Evolutionary conservation across 805 yeast species (phyloP).

Genomic region (Candida ponderosae): DNA sequence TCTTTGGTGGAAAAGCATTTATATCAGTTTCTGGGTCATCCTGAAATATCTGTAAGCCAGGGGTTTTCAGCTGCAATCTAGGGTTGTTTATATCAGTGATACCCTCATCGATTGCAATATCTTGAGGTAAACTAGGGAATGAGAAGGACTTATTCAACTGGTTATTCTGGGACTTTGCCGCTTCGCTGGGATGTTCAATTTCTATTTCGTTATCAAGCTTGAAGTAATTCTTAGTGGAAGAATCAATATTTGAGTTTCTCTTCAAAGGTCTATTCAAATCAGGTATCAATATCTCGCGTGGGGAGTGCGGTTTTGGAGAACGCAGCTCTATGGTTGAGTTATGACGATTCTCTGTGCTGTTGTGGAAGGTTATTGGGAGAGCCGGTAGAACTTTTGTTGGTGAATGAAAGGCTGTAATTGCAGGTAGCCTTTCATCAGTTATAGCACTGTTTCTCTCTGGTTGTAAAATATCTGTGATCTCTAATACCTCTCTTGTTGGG

Average conservation of each 20-base stretch:
- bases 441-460: background rate
- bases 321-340: too few relatives aligned
- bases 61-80: too few relatives aligned
- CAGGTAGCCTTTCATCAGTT: too few relatives aligned
- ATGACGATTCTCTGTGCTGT: too few relatives aligned
- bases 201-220: conserved; percentile 17
- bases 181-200: conserved; percentile 18
- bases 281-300: conserved; percentile 6
- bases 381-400: too few relatives aligned
- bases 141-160: conserved; percentile 16
- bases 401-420: too few relatives aligned
- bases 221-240: background rate
- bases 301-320: too few relatives aligned
- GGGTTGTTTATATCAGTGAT: too few relatives aligned
- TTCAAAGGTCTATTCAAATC: conserved; percentile 1
- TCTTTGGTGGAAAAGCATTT: too few relatives aligned
- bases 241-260: background rate
- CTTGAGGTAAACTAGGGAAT: conserved; percentile 10
- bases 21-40: too few relatives aligned
- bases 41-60: too few relatives aligned
- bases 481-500: background rate
- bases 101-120: background rate
- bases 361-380: too few relatives aligned
- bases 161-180: conserved; percentile 16
- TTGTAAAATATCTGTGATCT: background rate